A percentile compares a stretch with the other conserved stretches of the same genome.
phyloP scores from a whole-genome alignment of 345 rosid species.

The Pugionium dolabratum region DNA sequence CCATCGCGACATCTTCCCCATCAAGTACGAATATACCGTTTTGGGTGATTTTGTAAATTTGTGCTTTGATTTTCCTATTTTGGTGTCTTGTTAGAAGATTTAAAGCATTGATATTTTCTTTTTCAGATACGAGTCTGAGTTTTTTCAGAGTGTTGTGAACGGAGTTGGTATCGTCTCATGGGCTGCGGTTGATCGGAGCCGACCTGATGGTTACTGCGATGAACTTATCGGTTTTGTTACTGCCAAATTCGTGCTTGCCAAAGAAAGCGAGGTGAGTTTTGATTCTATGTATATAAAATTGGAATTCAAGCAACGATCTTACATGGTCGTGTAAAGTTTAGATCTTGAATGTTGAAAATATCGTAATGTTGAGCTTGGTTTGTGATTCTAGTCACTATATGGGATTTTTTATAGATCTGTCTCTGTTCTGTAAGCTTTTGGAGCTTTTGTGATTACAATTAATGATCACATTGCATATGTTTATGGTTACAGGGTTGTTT shows the following conservation, averaged over 20 bases:
- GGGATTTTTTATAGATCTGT: background rate
- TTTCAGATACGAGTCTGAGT: constrained; percentile 78
- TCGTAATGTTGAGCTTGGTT: constrained; percentile 9
- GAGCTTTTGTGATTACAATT: background rate
- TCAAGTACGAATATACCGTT: constrained; percentile 46
- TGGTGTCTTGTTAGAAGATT: background rate
- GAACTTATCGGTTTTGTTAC: constrained; percentile 90
- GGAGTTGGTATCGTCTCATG: constrained; percentile 72
- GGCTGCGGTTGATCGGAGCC: constrained; percentile 84
- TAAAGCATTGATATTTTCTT: constrained; percentile 16
- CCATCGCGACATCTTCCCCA: constrained; percentile 71
- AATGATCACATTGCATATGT: background rate
- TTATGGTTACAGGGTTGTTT: too few species aligned
- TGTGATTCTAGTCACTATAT: background rate
- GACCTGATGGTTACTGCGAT: constrained; percentile 57
- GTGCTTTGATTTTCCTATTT: constrained; percentile 1
- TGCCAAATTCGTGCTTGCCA: constrained; percentile 66
- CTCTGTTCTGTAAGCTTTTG: constrained; percentile 8
- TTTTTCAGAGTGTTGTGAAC: constrained; percentile 75
- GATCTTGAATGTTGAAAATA: background rate
- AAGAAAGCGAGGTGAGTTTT: constrained; percentile 72
- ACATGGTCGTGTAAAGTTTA: background rate
- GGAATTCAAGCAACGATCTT: background rate
- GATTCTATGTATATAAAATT: too few species aligned
- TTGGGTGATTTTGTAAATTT: background rate